Base-by-base conservation (phyloP, 192 early-diverging fungal species). In the Coemansia javaensis region DNA sequence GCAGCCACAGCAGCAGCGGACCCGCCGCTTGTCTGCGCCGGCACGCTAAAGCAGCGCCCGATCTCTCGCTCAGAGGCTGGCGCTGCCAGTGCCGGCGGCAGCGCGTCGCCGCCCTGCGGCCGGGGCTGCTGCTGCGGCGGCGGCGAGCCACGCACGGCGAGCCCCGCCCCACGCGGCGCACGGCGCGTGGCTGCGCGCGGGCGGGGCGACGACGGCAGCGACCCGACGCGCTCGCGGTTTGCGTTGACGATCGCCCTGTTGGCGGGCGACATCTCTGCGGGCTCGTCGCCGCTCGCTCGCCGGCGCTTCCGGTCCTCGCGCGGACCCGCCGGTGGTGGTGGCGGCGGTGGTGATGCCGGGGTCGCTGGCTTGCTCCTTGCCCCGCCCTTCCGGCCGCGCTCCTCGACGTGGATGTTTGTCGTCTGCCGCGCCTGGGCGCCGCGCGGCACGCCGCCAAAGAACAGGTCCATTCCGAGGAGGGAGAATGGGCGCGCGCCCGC, bases 191-290 rank as follows among this genome's bases (percentile, higher is more conserved):
- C 37, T 36, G 47, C 43, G 23, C 32, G 53, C 18, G 60, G 67
- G 9, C 56, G 51, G 12, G 68, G 68, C 15, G 68, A 47, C 1
- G 52, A 39, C 4, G 68, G 61, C 13, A 72, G 48, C 32, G 62
- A 64, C 20, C 68, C 68, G n/a, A 72, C 62, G 20, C 51, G 68
- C 40, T 72, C 61, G 25, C 68, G 61, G 52, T 64, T 64, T 22
- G 47, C 31, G 22, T 64, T 72, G 43, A 72, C 61, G 28, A 64
- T 52, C 10, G n/a, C 52, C 11, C 56, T 50, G 32, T 60, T 50
- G 7, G 51, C 41, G 4, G 52, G 28, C 1, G 67, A 56, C 38
- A 55, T 40, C 2, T 13, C 25, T 25, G 16, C 18, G 36, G 35
- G 31, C 15, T 32, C 39, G 39, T 38, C 54, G 47, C 39, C 36